A percentile compares a stretch with the other conserved stretches of the same genome.
These are phyloP conservation scores for Trichoderma semiorbis DNA, from an alignment of 2,329 filamentous ascomycete species.

Conservation along the genomic window DNA sequence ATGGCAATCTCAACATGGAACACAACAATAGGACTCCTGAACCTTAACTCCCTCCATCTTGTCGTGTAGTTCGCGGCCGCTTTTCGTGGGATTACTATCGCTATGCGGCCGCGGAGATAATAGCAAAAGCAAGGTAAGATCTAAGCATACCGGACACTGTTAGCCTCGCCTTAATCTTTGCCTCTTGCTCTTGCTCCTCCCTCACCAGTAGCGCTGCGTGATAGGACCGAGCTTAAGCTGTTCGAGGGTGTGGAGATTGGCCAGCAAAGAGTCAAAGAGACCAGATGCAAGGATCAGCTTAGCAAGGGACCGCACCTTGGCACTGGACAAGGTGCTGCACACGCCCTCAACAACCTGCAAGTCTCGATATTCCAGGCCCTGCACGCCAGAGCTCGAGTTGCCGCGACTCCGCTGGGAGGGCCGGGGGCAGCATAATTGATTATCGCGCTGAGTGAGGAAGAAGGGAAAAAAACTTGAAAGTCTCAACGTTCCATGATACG, in stretches of 20 bases:
- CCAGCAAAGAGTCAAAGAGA: background rate
- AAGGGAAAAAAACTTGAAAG: background rate
- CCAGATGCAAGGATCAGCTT: background rate
- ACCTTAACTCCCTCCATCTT: background rate
- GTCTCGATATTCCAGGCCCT: conserved; percentile 2
- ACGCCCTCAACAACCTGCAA: background rate
- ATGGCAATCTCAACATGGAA: background rate
- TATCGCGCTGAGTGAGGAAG: background rate
- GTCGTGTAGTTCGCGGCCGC: background rate
- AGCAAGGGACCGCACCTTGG: conserved; percentile 3
- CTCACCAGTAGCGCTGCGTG: background rate
- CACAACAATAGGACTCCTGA: background rate
- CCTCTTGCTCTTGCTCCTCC: background rate
- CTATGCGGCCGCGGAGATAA: background rate
- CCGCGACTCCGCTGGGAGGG: background rate
- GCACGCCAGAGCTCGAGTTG: background rate
- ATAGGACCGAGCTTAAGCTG: conserved; percentile 1
- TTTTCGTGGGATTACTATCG: background rate
- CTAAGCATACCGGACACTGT: conserved; percentile 7
- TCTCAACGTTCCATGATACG: background rate
- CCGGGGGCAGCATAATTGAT: background rate
- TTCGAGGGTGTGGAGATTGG: background rate
- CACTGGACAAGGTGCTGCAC: background rate
- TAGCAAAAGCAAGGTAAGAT: background rate
- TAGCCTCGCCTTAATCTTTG: background rate